Percentiles rank a stretch among this genome's conserved stretches.
Evolutionary conservation across 805 yeast genomes (phyloP).

Genomic region (Pichia nanzhaoensis): DNA sequence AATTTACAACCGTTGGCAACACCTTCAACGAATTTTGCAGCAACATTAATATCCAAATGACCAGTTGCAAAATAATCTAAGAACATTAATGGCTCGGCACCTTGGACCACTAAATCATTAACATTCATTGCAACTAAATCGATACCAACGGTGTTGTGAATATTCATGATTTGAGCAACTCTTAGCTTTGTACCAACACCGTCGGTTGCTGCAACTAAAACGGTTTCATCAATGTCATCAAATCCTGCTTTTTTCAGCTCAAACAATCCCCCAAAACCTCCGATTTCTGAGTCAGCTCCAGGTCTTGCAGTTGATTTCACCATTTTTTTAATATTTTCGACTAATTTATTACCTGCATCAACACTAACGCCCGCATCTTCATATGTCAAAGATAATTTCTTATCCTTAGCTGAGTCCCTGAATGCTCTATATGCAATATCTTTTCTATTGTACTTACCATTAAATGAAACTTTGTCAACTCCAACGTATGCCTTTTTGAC

Average conservation of each 20-base stretch:
- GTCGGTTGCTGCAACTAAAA: constrained; percentile 95
- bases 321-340: constrained; percentile 80
- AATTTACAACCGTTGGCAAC: constrained; percentile 94
- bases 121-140: constrained; percentile 99
- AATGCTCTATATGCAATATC: constrained; percentile 98
- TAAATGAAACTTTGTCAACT: constrained; percentile 66
- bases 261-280: constrained; percentile 97
- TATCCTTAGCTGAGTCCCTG: constrained; percentile 37
- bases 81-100: constrained; percentile 95
- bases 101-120: constrained; percentile 95
- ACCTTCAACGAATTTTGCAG: constrained; percentile 86
- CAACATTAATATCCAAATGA: constrained; percentile 73
- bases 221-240: constrained; percentile 59
- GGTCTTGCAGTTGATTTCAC: constrained; percentile 91
- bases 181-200: constrained; percentile 98
- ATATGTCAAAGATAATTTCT: constrained; percentile 57
- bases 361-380: constrained; percentile 97
- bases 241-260: constrained; percentile 88
- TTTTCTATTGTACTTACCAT: constrained; percentile 73
- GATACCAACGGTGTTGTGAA: constrained; percentile 96
- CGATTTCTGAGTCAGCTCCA: constrained; percentile 97
- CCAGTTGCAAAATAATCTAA: constrained; percentile 97
- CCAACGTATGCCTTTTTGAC: constrained; percentile 84
- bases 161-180: constrained; percentile 83
- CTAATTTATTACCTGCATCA: constrained; percentile 87